phyloP scores from a whole-genome alignment of 2,329 filamentous ascomycete genomes.

The Botrytis elliptica region DNA sequence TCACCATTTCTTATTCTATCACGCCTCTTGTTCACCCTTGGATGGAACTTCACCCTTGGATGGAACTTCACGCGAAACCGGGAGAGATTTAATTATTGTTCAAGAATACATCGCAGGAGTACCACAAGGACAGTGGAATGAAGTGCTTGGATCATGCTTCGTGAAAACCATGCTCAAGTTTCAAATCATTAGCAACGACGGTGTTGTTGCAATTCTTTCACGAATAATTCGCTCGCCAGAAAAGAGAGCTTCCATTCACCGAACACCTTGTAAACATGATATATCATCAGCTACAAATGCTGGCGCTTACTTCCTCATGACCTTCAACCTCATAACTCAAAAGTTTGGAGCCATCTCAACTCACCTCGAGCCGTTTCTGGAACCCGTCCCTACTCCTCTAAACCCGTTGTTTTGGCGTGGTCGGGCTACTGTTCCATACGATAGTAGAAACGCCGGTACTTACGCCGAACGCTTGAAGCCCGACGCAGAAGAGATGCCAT shows the following conservation, averaged over 20 bases:
- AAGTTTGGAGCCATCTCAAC: constrained; percentile 20
- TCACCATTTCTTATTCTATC: constrained; percentile 14
- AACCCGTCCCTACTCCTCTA: accelerated
- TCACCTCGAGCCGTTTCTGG: not conserved
- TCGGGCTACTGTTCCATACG: not conserved
- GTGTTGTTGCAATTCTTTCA: not conserved
- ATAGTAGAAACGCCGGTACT: not conserved
- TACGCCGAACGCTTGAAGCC: not conserved
- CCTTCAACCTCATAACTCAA: constrained; percentile 24
- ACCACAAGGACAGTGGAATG: not conserved
- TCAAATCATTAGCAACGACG: not conserved
- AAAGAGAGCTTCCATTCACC: not conserved
- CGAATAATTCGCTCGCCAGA: not conserved
- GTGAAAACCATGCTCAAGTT: not conserved
- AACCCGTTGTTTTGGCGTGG: not conserved
- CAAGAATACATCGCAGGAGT: not conserved
- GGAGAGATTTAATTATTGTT: not conserved
- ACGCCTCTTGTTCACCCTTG: not conserved
- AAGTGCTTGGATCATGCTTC: not conserved
- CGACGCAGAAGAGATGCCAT: not conserved
- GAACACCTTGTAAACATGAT: not conserved
- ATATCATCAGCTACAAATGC: not conserved
- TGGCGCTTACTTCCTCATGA: not conserved
- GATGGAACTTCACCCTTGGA: accelerated
- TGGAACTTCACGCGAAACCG: not conserved